Evolutionary conservation across 2,329 filamentous ascomycete genomes (phyloP), one percentile per base, ranked within the genome.

Genomic region (Penicillium sp.): DNA sequence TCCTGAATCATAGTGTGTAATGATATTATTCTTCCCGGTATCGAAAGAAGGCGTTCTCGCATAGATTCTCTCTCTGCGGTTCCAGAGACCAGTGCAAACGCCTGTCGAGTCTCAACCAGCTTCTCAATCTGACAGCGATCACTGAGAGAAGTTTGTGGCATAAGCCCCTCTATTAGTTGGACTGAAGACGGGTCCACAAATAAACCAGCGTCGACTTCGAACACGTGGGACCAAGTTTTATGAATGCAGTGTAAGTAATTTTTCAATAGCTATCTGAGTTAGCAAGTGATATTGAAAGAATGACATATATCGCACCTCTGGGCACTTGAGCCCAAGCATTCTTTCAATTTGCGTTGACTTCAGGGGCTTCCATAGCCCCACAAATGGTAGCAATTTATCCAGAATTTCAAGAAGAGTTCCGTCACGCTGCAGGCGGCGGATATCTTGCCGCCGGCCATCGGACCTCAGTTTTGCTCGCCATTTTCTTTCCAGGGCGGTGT

Each of bases 401-500:
- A 41, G 27, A 6, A 11, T 23, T 17, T 17, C 2, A 10, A 40
- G 12, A 18, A 40, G 27, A 16, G 5, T 8, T 10, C 22, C 15
- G 13, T 42, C 27, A 1, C 15, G 27, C 20, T 45, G 32, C 11
- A 45, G 16, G 5, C 39, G 23, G 7, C 30, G 39, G 11, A 45
- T 36, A 28, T 45, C 38, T 32, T 39, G 13, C 2, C 39, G 31
- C 11, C 35, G 31, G 7, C 42, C 36, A 5, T 39, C 22, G 1
- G 32, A 27, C 7, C 4, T 13, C 1, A 45, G 13, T 11, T 26
- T 37, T n/a, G 39, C 39, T 22, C 35, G 14, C 43, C 36, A 45
- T 20, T 35, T 37, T 10, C 8, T 16, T 16, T 33, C 43, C 17
- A 28, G 12, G 3, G 22, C 20, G 9, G 1, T 20, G 13, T 42